Conservation (phyloP, 768 basidiomycete species). For the Postia placenta region DNA sequence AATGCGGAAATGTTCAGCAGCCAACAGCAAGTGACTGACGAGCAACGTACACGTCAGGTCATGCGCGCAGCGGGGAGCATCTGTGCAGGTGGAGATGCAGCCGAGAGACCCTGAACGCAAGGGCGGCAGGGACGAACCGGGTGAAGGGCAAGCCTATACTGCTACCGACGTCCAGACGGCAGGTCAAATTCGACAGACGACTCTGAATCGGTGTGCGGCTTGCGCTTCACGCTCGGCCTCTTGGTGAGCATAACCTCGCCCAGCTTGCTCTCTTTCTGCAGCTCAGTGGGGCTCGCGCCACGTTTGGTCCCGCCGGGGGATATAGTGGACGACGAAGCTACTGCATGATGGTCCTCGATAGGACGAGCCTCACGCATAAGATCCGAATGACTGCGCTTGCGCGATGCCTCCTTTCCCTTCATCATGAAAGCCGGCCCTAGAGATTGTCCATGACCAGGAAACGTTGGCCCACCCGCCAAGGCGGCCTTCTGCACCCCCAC, state of each 20-base stretch:
- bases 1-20: neutral
- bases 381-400: constrained; percentile 14
- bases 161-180: neutral
- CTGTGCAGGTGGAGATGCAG: neutral
- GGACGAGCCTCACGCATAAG: constrained; percentile 7
- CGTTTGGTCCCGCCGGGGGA: constrained; percentile 45
- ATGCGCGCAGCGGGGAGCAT: neutral
- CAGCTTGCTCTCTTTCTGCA: constrained; percentile 51
- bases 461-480: neutral
- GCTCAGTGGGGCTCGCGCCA: constrained; percentile 65
- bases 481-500: neutral
- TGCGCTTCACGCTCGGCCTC: constrained; percentile 60
- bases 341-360: constrained; percentile 6
- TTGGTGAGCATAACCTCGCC: constrained; percentile 55
- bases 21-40: neutral
- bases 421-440: constrained; percentile 9
- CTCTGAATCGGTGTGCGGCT: constrained; percentile 22
- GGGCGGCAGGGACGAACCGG: neutral
- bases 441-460: constrained; percentile 1
- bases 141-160: neutral
- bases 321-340: constrained; percentile 1
- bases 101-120: neutral
- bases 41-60: neutral
- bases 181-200: neutral
- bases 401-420: constrained; percentile 4